These are phyloP conservation scores for Pythium aphanidermatum DNA, from an alignment of 352 stramenopile species.

Conservation along the genomic window DNA sequence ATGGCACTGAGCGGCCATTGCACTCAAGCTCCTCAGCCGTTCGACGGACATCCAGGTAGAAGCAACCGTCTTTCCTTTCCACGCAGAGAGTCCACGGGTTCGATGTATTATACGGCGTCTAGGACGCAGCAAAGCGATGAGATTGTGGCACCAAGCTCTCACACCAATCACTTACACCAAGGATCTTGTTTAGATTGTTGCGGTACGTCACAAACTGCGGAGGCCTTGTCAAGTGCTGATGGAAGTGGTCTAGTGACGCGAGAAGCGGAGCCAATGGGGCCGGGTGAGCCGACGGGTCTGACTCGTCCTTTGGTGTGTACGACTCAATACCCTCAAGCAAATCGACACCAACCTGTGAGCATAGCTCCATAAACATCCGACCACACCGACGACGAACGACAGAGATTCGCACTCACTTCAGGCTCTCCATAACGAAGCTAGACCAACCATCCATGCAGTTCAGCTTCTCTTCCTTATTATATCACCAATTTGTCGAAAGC, in stretches of 20 bases:
- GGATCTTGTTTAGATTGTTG: conserved; percentile 85
- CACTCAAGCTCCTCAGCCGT: conserved; percentile 38
- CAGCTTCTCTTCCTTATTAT: too few relatives aligned
- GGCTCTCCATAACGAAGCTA: conserved; percentile 10
- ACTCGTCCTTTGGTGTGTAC: conserved; percentile 47
- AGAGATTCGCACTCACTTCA: conserved; percentile 15
- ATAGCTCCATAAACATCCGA: too few relatives aligned
- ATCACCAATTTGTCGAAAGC: too few relatives aligned
- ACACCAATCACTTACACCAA: conserved; percentile 37
- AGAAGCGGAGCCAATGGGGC: conserved; percentile 50
- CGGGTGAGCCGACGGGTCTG: conserved; percentile 29
- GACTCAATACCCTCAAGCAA: conserved; percentile 52
- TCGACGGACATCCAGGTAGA: conserved; percentile 60
- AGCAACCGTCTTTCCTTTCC: conserved; percentile 45
- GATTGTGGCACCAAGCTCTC: too few relatives aligned
- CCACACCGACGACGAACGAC: neutral
- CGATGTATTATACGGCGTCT: conserved; percentile 80
- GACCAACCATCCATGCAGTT: neutral
- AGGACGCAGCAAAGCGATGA: too few relatives aligned
- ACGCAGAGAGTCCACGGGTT: conserved; percentile 53
- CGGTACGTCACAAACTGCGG: conserved; percentile 64
- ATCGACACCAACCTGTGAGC: conserved; percentile 45
- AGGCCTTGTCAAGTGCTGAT: conserved; percentile 17
- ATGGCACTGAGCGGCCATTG: conserved; percentile 23
- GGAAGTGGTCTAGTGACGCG: conserved; percentile 34